phyloP scores from a whole-genome alignment of 176 grass and related monocot genomes.

The Zizania latifolia region DNA sequence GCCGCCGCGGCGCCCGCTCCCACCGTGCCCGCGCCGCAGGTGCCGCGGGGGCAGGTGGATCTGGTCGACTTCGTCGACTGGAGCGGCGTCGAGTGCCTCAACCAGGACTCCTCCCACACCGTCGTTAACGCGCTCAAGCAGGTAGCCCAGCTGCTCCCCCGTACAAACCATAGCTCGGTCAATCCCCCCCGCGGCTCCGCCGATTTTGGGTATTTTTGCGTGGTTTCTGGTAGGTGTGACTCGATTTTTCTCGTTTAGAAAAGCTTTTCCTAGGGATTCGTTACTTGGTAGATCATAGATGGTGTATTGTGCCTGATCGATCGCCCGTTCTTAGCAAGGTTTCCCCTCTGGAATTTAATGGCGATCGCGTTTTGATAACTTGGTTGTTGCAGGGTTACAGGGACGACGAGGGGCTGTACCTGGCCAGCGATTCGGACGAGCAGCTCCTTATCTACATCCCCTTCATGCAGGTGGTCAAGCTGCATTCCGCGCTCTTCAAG shows the following conservation, averaged over 20 bases:
- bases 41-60: conserved; percentile 76
- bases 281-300: not conserved
- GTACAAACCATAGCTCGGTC: not conserved
- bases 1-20: not conserved
- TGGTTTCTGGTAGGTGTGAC: not conserved
- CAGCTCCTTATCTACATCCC: conserved; percentile 88
- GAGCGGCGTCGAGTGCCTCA: conserved; percentile 97
- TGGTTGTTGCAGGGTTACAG: conserved; percentile 53
- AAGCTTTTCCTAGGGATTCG: conserved; percentile 24
- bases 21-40: conserved; percentile 1
- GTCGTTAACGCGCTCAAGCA: conserved; percentile 77
- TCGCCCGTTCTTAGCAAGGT: not conserved
- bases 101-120: conserved; percentile 67
- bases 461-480: conserved; percentile 83
- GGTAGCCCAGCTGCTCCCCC: conserved; percentile 12
- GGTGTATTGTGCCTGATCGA: not conserved
- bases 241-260: not conserved
- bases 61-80: conserved; percentile 96
- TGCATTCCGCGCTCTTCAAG: conserved; percentile 70
- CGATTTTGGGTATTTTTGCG: not conserved
- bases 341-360: not conserved
- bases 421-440: conserved; percentile 85
- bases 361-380: not conserved
- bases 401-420: conserved; percentile 77
- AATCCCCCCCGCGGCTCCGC: not conserved